Base-by-base conservation (phyloP, 495 filamentous ascomycete species). In the Ramalina intermedia region DNA sequence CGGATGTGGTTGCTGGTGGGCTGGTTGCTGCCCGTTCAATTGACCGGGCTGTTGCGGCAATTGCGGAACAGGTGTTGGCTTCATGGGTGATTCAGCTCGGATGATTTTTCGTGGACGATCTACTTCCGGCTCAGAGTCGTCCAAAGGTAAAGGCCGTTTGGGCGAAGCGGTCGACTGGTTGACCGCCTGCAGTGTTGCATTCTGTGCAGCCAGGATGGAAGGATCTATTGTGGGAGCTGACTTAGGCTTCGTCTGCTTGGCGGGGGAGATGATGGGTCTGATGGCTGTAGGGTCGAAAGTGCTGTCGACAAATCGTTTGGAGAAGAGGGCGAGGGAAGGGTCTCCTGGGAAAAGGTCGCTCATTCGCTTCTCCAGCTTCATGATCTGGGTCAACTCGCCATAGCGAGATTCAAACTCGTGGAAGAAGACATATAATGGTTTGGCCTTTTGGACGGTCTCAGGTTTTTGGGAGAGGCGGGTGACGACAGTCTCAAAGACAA, bases 331-430 rank as follows among this genome's bases (percentile, higher is more conserved):
- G 23, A 95, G 69, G 20, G 78, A 79, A 16, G 86, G 81, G 51
- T 95, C 90, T 50, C 88, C 83, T 16, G 88, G 88, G 61, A 83
- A 96, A 2, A 96, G 72, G 60, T 95, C 88, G 20, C 74, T 72
- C 90, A 96, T 96, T 26, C 91, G 82, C 59, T 77, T 82, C 61
- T 98, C 91, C 24, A 98, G 69, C 60, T 91, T 91, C 55, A 79
- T 76, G 36, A 98, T 81, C 59, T 95, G 87, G 17, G 78, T 71
- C 0, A 96, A 72, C 59, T 98, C 93, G 39, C 93, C 91, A 57
- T 87, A 96, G 41, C 84, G 75, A n/a, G 85, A 84, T 65, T 96
- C 90, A 60, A 94, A 96, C 47, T 86, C 80, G 62, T 98, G 88
- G 57, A 98, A 89, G 63, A 84, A 96, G 1, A 77, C 69, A 50